Evolutionary conservation across 352 stramenopile species (phyloP).

Genomic region (Blastocystis sp.): DNA sequence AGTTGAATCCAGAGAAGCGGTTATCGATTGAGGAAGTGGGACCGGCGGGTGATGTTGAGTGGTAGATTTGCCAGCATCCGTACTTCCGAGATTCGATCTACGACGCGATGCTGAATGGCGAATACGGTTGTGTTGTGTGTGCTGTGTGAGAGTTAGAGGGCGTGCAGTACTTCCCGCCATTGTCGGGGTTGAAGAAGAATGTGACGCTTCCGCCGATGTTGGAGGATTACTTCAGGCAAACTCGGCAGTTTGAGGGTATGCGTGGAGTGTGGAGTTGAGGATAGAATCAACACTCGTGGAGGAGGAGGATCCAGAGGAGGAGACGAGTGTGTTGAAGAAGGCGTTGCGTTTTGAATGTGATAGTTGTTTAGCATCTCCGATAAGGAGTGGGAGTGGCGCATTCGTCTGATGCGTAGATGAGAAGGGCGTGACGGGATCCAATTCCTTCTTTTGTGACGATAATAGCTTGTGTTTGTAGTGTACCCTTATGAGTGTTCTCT

Average conservation of each 20-base stretch:
- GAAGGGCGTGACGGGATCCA: too few species aligned
- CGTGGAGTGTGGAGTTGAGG: not conserved
- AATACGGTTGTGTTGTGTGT: not conserved
- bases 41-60: not conserved
- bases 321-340: not conserved
- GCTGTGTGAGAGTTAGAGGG: constrained; percentile 17
- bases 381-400: not conserved
- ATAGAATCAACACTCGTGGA: constrained; percentile 36
- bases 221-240: constrained; percentile 22
- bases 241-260: not conserved
- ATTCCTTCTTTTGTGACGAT: not conserved
- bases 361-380: not conserved
- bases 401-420: not conserved
- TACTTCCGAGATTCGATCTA: constrained; percentile 50
- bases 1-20: constrained; percentile 24
- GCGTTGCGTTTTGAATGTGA: constrained; percentile 28
- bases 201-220: constrained; percentile 12
- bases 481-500: not conserved
- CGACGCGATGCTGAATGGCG: constrained; percentile 7
- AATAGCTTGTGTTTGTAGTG: constrained; percentile 15
- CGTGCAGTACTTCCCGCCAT: constrained; percentile 12
- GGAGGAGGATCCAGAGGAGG: constrained; percentile 11
- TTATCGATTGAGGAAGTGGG: constrained; percentile 26
- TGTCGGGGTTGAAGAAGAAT: not conserved
- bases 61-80: not conserved